Evolutionary conservation across 352 stramenopile species (phyloP).

Genomic region (Pythium rhizo-oryzae): DNA sequence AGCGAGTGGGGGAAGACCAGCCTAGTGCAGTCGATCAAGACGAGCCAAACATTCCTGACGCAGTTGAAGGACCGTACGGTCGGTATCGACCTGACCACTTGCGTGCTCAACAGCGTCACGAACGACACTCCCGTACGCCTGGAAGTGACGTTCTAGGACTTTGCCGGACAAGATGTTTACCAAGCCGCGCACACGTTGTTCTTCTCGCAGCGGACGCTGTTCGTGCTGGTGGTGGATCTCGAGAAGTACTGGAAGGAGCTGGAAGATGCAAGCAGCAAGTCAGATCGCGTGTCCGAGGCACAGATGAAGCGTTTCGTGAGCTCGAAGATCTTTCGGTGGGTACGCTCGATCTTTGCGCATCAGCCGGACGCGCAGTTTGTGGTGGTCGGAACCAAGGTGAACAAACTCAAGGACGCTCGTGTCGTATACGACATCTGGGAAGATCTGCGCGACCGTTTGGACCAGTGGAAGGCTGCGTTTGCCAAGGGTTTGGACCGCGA

Average conservation of each 20-base stretch:
- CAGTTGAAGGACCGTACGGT: background rate
- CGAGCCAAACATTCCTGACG: background rate
- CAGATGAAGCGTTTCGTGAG: conserved; percentile 11
- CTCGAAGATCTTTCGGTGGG: conserved; percentile 11
- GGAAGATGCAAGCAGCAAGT: background rate
- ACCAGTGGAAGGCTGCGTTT: conserved; percentile 7
- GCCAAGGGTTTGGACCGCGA: background rate
- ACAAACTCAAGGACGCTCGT: background rate
- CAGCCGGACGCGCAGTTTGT: conserved; percentile 23
- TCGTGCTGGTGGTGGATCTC: conserved; percentile 12
- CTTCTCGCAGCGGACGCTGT: conserved; percentile 20
- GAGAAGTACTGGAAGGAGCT: conserved; percentile 7
- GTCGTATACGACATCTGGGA: background rate
- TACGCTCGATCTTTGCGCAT: conserved; percentile 13
- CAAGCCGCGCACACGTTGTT: conserved; percentile 18
- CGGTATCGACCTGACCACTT: background rate
- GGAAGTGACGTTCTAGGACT: conserved; percentile 22
- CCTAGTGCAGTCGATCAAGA: background rate
- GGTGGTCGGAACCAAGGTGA: conserved; percentile 19
- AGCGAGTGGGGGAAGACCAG: conserved; percentile 6
- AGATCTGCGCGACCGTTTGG: background rate
- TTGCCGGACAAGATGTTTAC: conserved; percentile 20
- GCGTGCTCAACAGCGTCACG: background rate
- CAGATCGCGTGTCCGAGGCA: background rate
- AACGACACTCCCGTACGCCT: background rate